Conservation (phyloP, 345 rosid species). For the Crucihimalaya himalaica region DNA sequence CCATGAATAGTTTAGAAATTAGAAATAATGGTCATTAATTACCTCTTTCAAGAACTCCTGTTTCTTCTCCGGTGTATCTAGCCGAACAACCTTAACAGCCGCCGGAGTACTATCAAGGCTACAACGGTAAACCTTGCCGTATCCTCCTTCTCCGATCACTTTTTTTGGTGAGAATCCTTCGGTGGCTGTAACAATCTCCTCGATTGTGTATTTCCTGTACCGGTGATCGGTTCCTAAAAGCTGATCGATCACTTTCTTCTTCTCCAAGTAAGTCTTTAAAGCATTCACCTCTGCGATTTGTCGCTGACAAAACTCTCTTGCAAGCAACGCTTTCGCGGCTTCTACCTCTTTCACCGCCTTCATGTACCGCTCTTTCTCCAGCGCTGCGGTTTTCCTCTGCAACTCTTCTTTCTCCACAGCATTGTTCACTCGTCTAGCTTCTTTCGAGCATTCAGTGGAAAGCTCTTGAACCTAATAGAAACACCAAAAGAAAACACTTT, state of each 20-base stretch:
- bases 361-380: conserved; percentile 65
- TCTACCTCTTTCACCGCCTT: conserved; percentile 68
- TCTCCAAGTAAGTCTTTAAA: conserved; percentile 61
- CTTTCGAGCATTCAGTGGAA: conserved; percentile 64
- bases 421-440: conserved; percentile 53
- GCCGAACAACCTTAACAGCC: conserved; percentile 70
- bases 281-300: conserved; percentile 72
- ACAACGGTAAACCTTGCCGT: conserved; percentile 83
- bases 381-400: conserved; percentile 55
- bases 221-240: conserved; percentile 60
- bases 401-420: conserved; percentile 68
- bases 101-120: conserved; percentile 78
- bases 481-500: background rate
- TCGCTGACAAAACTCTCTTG: conserved; percentile 59
- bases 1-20: too few species aligned
- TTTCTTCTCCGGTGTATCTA: conserved; percentile 59
- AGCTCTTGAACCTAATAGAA: conserved; percentile 55
- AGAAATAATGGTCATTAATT: too few species aligned
- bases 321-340: conserved; percentile 65
- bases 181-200: conserved; percentile 70
- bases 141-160: conserved; percentile 84
- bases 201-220: conserved; percentile 64
- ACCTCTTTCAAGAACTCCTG: conserved; percentile 92
- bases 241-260: conserved; percentile 59
- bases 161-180: conserved; percentile 58